A percentile compares a stretch with the other conserved stretches of the same genome.
phyloP scores from a whole-genome alignment of 257 asterid species.

The Apocynum venetum region DNA sequence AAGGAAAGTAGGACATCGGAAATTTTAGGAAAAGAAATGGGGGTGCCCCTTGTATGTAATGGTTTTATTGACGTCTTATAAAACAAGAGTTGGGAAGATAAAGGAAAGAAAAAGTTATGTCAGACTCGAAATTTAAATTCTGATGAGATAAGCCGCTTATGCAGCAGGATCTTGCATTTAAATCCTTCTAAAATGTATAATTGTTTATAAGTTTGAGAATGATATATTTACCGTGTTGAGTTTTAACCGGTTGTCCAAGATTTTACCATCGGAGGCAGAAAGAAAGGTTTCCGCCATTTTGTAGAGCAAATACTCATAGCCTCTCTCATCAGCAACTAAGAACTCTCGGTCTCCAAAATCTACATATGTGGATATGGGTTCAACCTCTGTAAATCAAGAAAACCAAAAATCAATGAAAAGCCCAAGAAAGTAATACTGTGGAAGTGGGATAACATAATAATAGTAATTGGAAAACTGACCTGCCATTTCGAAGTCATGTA shows the following conservation, averaged over 20 bases:
- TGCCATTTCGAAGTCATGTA: conserved; percentile 98
- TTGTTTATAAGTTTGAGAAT: too few species aligned
- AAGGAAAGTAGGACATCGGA: neutral
- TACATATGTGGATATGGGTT: conserved; percentile 83
- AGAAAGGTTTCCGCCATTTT: conserved; percentile 68
- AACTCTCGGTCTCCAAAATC: conserved; percentile 86
- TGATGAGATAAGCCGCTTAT: too few species aligned
- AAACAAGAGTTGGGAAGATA: too few species aligned
- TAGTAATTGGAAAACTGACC: conserved; percentile 31
- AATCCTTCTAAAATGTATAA: too few species aligned
- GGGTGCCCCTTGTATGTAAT: neutral
- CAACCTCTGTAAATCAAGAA: conserved; percentile 59
- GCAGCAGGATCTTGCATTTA: too few species aligned
- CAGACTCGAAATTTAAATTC: too few species aligned
- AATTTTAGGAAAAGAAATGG: neutral
- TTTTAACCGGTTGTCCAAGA: conserved; percentile 62
- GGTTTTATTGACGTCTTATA: too few species aligned
- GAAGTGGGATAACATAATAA: neutral
- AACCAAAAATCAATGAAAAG: neutral
- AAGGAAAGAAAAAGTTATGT: too few species aligned
- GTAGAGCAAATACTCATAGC: conserved; percentile 77
- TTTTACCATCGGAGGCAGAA: conserved; percentile 46
- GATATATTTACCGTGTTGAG: conserved; percentile 61
- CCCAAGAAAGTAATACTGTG: neutral
- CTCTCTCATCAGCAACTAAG: conserved; percentile 88